Conservation (phyloP, 495 filamentous ascomycete genomes). For the Penicillium macrosclerotiorum region DNA sequence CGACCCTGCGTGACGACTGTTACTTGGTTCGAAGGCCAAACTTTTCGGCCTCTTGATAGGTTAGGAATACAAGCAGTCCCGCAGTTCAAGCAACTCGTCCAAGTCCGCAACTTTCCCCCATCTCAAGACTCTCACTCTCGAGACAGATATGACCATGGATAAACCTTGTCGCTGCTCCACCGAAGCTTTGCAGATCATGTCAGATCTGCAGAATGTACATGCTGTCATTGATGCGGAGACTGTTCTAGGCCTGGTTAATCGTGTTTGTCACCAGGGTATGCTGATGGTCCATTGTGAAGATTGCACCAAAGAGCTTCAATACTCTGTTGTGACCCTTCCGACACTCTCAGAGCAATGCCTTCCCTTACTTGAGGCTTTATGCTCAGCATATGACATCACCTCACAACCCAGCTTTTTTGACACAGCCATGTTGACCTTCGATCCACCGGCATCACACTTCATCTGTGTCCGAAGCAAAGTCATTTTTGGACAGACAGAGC, state of each 20-base stretch:
- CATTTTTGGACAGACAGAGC: slow-evolving; percentile 28
- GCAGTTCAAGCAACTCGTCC: neutral
- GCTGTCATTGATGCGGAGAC: slow-evolving; percentile 29
- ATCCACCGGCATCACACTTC: slow-evolving; percentile 22
- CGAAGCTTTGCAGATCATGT: slow-evolving; percentile 22
- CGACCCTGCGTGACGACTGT: too few species aligned
- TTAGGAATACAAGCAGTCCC: too few species aligned
- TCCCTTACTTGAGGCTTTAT: slow-evolving; percentile 30
- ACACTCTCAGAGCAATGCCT: slow-evolving; percentile 28
- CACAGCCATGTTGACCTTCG: slow-evolving; percentile 18
- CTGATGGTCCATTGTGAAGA: slow-evolving; percentile 24
- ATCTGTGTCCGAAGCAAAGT: slow-evolving; percentile 34
- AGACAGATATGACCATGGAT: slow-evolving; percentile 12
- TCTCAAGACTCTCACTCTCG: neutral
- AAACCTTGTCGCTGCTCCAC: slow-evolving; percentile 24
- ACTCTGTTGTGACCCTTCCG: slow-evolving; percentile 22
- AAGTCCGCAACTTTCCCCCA: too few species aligned
- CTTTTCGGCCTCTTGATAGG: too few species aligned
- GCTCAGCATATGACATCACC: slow-evolving; percentile 28
- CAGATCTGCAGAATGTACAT: slow-evolving; percentile 25
- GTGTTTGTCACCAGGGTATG: slow-evolving; percentile 26
- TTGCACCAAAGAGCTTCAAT: slow-evolving; percentile 20
- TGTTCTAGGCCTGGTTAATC: slow-evolving; percentile 25
- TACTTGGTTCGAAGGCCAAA: too few species aligned
- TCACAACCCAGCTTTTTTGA: slow-evolving; percentile 27